phyloP scores from a whole-genome alignment of 345 rosid genomes.

The Dipteronia dyeriana region DNA sequence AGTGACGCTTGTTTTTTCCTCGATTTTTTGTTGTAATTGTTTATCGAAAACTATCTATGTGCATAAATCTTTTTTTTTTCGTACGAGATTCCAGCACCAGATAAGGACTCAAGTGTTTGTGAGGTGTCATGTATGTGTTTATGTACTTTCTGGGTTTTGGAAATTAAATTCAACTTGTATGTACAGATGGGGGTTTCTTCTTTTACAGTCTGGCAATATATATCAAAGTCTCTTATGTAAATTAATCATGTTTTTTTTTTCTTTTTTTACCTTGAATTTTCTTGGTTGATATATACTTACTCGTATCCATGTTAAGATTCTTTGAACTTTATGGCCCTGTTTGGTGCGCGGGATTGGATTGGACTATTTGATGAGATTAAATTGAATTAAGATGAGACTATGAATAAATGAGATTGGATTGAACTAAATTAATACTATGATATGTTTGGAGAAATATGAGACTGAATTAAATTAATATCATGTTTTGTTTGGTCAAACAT shows the following conservation, averaged over 20 bases:
- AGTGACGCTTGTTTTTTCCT: conserved; percentile 20
- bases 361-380: too few species aligned
- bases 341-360: too few species aligned
- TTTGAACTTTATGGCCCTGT: not conserved
- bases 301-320: conserved; percentile 30
- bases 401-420: too few species aligned
- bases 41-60: too few species aligned
- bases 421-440: too few species aligned
- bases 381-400: too few species aligned
- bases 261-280: not conserved
- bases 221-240: conserved; percentile 16
- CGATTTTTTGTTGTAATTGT: not conserved
- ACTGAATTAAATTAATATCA: too few species aligned
- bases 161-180: conserved; percentile 16
- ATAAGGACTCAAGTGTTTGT: not conserved
- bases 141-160: conserved; percentile 27
- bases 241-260: not conserved
- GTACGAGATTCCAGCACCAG: too few species aligned
- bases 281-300: not conserved
- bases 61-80: too few species aligned
- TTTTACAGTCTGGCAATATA: conserved; percentile 39
- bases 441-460: too few species aligned
- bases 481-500: too few species aligned
- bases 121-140: conserved; percentile 6
- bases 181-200: conserved; percentile 35